Base-by-base conservation (phyloP, 257 asterid species). In the Avicennia marina region DNA sequence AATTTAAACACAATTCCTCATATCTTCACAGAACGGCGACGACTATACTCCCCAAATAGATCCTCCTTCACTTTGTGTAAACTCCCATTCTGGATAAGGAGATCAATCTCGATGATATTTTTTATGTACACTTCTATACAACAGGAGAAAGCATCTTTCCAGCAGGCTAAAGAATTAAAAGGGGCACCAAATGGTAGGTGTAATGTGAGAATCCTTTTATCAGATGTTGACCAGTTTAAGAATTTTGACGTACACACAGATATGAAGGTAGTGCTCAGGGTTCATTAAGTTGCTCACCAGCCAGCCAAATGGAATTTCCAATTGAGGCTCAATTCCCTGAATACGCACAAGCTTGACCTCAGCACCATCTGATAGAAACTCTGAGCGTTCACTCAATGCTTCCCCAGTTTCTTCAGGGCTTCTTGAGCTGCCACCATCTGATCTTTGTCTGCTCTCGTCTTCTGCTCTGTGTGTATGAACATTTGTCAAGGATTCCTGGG, bases 221-320 rank as follows among this genome's bases (percentile, higher is more conserved):
- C 67, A 73, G 50, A 72, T 41, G 51, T 71, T 48, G 64, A 69
- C 54, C 54, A 87, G 76, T 53, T 77, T 71, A 36, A 25, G 41
- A 68, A 76, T 69, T 77, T 87, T 82, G 70, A 89, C 68, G 58
- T 81, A 84, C 47, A 81, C 80, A 79, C 91, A 84, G n/a, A 93
- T 78, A 78, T 93, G 99, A 69, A 93, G 90, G 71, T 77, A 86
- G 67, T 93, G 82, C 33, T 93, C 99, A 1, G 99, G 97, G 72
- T 89, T 84, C 85, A 81, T 78, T 87, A 93, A 86, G 67, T 86
- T 86, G 65, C 79, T 89, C 72, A 78, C 97, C 47, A 93, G 81
- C 99, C 97, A 93, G 25, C 90, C 80, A 18, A 93, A 86, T 7
- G 99, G 99, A 53, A 93, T 84, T 64, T 89, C 94, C 78, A 81